phyloP scores from a whole-genome alignment of 352 stramenopile species.

The Phytopythium sindhum region DNA sequence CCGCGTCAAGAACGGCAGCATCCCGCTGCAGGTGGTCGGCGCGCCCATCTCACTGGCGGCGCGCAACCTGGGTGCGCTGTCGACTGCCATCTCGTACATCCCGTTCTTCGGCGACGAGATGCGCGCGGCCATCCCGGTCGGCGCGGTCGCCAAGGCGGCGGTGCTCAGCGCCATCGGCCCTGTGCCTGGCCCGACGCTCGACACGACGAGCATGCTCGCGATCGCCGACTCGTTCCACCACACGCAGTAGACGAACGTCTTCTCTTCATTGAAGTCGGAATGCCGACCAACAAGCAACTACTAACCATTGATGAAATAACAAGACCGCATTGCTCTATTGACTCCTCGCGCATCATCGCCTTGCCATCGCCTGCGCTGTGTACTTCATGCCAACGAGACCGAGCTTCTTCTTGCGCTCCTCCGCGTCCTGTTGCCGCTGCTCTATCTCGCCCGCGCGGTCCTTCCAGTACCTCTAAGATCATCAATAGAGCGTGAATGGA shows the following conservation, averaged over 20 bases:
- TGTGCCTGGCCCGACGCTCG: constrained; percentile 47
- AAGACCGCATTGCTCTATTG: background rate
- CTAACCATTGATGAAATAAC: background rate
- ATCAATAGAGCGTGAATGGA: background rate
- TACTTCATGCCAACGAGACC: constrained; percentile 74
- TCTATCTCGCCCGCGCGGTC: constrained; percentile 60
- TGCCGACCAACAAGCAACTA: background rate
- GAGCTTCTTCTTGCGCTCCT: constrained; percentile 76
- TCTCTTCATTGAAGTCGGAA: no score
- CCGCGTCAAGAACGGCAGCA: constrained; percentile 54
- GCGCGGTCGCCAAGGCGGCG: constrained; percentile 71
- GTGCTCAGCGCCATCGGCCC: constrained; percentile 78
- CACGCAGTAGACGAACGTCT: constrained; percentile 30
- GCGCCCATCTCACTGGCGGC: constrained; percentile 62
- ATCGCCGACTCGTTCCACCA: constrained; percentile 80
- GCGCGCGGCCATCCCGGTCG: constrained; percentile 57
- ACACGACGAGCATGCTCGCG: constrained; percentile 71
- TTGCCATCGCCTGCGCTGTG: constrained; percentile 45
- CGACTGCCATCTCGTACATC: constrained; percentile 45
- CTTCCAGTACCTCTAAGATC: constrained; percentile 61
- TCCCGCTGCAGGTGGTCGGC: constrained; percentile 77
- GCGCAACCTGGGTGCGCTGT: constrained; percentile 55
- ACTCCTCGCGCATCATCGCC: constrained; percentile 9
- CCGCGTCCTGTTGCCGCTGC: constrained; percentile 50
- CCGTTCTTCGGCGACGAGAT: constrained; percentile 74